Evolutionary conservation across 2,329 filamentous ascomycete genomes (phyloP).

Genomic region (Exophiala spinifera): DNA sequence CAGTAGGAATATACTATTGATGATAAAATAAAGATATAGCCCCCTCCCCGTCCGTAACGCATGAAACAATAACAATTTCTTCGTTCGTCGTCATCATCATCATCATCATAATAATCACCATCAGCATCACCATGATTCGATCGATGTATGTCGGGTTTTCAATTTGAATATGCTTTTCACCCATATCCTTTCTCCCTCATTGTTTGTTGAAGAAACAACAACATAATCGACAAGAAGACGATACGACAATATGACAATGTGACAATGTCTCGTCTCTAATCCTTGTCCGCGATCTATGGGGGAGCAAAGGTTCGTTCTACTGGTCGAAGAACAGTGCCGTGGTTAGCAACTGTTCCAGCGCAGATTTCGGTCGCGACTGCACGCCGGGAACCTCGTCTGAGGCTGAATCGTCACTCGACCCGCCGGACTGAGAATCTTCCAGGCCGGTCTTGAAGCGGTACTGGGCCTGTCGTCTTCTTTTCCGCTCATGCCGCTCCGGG

Average conservation of each 20-base stretch:
- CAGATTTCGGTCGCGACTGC: constrained; percentile 6
- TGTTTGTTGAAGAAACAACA: neutral
- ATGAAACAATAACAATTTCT: too few relatives aligned
- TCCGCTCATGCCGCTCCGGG: neutral
- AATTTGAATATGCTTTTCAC: too few relatives aligned
- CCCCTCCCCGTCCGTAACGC: too few relatives aligned
- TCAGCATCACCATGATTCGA: too few relatives aligned
- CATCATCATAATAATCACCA: too few relatives aligned
- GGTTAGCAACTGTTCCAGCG: constrained; percentile 18
- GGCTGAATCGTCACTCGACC: neutral
- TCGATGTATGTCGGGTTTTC: too few relatives aligned
- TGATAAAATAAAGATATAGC: too few relatives aligned
- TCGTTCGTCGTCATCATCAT: too few relatives aligned
- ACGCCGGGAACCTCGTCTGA: constrained; percentile 6
- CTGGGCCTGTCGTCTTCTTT: constrained; percentile 10
- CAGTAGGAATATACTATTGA: too few relatives aligned
- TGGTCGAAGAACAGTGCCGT: constrained; percentile 23
- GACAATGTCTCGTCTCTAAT: neutral
- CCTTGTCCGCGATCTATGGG: neutral
- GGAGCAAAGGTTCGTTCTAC: constrained; percentile 1
- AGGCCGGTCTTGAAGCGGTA: constrained; percentile 17
- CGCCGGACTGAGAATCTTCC: constrained; percentile 5
- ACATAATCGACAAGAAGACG: neutral
- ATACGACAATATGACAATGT: too few relatives aligned
- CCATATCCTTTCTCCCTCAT: neutral